Conservation (phyloP, 345 rosid genomes). For the Lepidium sativum region DNA sequence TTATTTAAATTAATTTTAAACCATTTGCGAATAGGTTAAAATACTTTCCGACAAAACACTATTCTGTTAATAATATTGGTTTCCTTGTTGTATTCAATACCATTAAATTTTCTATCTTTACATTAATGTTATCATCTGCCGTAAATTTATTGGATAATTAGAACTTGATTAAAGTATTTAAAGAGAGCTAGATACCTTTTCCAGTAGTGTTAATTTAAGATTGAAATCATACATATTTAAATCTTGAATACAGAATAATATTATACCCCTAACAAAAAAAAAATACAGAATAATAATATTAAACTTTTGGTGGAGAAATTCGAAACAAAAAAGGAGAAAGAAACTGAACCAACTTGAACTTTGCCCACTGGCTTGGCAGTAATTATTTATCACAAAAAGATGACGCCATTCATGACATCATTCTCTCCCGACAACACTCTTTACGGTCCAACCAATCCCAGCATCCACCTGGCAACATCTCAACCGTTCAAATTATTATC, state of each 20-base stretch:
- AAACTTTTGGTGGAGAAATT: neutral
- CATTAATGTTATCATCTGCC: neutral
- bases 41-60: constrained; percentile 16
- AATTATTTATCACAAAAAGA: constrained; percentile 24
- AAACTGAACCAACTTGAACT: constrained; percentile 27
- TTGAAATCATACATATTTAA: neutral
- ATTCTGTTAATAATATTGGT: neutral
- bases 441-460: constrained; percentile 32
- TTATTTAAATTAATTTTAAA: neutral
- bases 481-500: constrained; percentile 23
- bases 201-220: neutral
- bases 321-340: constrained; percentile 3
- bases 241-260: neutral
- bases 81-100: neutral
- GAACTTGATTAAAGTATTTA: neutral
- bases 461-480: constrained; percentile 43
- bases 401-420: constrained; percentile 57
- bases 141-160: neutral
- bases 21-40: neutral
- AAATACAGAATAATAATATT: neutral
- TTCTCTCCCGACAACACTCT: constrained; percentile 36
- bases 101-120: neutral
- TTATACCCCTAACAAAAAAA: too few species aligned
- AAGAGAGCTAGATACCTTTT: neutral
- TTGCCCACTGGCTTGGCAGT: constrained; percentile 38